Evolutionary conservation across 495 filamentous ascomycete species (phyloP), one percentile per base, ranked within the genome.

Genomic region (Rusavskia elegans): DNA sequence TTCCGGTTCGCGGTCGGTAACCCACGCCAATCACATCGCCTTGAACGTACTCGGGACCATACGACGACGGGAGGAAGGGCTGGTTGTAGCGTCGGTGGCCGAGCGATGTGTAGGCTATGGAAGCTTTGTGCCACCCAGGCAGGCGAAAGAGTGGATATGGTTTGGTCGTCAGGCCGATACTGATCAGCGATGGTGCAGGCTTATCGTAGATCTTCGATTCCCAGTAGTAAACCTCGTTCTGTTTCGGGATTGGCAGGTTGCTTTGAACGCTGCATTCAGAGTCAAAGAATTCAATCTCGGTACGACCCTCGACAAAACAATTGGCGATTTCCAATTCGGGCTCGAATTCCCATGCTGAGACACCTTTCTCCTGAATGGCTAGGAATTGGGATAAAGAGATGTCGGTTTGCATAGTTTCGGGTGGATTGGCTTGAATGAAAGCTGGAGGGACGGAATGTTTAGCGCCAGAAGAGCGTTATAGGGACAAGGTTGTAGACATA

Each of bases 151-250:
- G 70, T 19, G 92, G 92, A 68, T 97, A 98, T 10, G 92, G 92
- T 61, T 97, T 97, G 17, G 93, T 97, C 11, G 87, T 82, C 71
- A 98, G 82, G 41, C 92, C 92, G 53, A 98, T 84, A 59, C 82
- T 88, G 40, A 98, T 73, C 53, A 85, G 67, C 0, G 89, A 88
- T 16, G 71, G 75, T 36, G 96, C 92, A 3, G 92, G 90, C 67
- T 97, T 96, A 50, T 97, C 93, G 66, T 92, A 97, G 39, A 98
- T 82, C 68, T 98, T 98, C 14, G 92, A 87, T 63, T 98, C 92
- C 92, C 92, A 98, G 65, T 98, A 98, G 62, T 97, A 97, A 14
- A 96, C 89, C 63, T 98, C 92, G 59, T 98, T 97, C 63, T 98
- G 92, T 64, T 98, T 98, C 21, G 92, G 92, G 36, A 98, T 83